Conservation (phyloP, 2,329 filamentous ascomycete species). For the Sordariomycetes sp. region DNA sequence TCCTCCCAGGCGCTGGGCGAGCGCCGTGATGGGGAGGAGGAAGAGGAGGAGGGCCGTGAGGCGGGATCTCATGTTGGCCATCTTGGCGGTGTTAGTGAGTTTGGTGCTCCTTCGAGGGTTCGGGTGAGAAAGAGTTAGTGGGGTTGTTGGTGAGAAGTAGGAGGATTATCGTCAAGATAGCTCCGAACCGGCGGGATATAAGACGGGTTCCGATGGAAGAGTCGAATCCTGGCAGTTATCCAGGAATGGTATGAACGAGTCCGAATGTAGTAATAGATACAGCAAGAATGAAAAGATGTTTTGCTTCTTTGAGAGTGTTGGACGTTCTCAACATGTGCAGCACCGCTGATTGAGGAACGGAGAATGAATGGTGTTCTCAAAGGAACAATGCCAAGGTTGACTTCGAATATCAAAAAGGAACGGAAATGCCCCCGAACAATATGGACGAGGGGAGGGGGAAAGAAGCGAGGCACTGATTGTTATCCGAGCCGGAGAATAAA, state of each 20-base stretch:
- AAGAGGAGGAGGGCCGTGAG: constrained; percentile 11
- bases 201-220: background rate
- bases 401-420: constrained; percentile 2
- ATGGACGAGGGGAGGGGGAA: background rate
- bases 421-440: background rate
- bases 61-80: constrained; percentile 4
- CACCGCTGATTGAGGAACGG: background rate
- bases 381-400: background rate
- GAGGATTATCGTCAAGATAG: background rate
- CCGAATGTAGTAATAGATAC: background rate
- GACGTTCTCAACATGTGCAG: background rate
- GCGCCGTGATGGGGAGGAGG: constrained; percentile 9
- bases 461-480: background rate
- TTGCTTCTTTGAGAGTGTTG: background rate
- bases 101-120: background rate
- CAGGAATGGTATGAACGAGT: background rate
- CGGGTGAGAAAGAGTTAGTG: background rate
- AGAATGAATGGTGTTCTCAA: constrained; percentile 2
- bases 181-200: background rate
- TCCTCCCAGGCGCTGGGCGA: constrained; percentile 11
- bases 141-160: background rate
- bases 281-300: background rate
- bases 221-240: background rate
- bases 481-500: background rate
- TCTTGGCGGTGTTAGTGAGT: background rate